A percentile compares a stretch with the other conserved stretches of the same genome.
phyloP scores from a whole-genome alignment of 108 stramenopile genomes.

The Chaetoceros muelleri region DNA sequence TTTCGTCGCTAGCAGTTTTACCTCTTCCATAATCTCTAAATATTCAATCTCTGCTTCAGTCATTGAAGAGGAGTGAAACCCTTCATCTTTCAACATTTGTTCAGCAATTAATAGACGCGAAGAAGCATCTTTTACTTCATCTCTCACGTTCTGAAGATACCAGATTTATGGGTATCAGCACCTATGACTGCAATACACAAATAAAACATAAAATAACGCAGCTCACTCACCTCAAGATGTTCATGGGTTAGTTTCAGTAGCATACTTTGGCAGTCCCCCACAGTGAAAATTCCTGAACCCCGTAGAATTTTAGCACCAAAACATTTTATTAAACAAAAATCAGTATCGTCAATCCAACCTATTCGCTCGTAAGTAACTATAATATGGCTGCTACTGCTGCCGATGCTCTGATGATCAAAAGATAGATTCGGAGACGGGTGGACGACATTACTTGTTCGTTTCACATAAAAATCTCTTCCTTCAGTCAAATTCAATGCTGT shows the following conservation, averaged over 20 bases:
- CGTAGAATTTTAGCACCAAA: slow-evolving; percentile 62
- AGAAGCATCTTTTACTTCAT: neutral
- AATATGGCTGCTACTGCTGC: neutral
- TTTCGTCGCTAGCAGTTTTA: slow-evolving; percentile 57
- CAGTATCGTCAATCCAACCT: slow-evolving; percentile 68
- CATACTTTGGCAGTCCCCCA: slow-evolving; percentile 84
- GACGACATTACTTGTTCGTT: slow-evolving; percentile 38
- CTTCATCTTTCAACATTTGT: slow-evolving; percentile 56
- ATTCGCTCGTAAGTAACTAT: slow-evolving; percentile 52
- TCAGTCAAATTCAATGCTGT: slow-evolving; percentile 59
- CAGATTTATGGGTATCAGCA: neutral
- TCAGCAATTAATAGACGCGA: slow-evolving; percentile 65
- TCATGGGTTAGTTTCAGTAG: slow-evolving; percentile 74
- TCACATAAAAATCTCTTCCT: slow-evolving; percentile 16
- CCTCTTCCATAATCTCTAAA: slow-evolving; percentile 53
- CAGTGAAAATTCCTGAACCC: slow-evolving; percentile 83
- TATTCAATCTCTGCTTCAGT: slow-evolving; percentile 75
- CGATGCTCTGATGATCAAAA: neutral
- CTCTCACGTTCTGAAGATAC: neutral
- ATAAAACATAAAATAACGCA: neutral
- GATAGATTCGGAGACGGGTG: slow-evolving; percentile 15
- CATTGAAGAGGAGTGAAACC: slow-evolving; percentile 17
- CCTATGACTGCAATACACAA: neutral
- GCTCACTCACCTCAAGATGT: slow-evolving; percentile 44
- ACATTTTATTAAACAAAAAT: slow-evolving; percentile 56